Percentiles rank a stretch among this genome's conserved stretches.
Evolutionary conservation across 2,329 filamentous ascomycete genomes (phyloP).

Genomic region (Colletotrichum tamarilloi): DNA sequence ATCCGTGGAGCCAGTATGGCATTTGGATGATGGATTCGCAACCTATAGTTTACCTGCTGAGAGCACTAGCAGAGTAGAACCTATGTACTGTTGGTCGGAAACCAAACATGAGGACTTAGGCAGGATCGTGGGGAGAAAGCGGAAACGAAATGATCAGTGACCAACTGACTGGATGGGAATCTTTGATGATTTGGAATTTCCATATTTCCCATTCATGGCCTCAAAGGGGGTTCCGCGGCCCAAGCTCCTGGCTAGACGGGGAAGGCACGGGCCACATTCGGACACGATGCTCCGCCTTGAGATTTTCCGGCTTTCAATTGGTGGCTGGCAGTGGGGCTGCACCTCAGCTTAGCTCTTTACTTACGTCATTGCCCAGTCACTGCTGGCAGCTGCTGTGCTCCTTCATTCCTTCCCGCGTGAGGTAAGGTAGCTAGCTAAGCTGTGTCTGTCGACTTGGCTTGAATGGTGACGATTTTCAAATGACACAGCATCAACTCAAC

Average conservation of each 20-base stretch:
- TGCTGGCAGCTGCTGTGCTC: background rate
- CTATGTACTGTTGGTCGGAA: too few species aligned
- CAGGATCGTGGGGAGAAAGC: background rate
- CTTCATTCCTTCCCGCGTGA: background rate
- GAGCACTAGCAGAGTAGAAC: too few species aligned
- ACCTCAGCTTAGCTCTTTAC: background rate
- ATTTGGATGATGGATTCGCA: background rate
- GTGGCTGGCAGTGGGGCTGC: background rate
- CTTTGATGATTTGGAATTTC: background rate
- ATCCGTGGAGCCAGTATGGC: background rate
- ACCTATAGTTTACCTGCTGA: background rate
- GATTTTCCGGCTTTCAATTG: background rate
- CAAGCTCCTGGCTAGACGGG: background rate
- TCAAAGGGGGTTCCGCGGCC: background rate
- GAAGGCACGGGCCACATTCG: background rate
- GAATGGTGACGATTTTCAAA: slow-evolving; percentile 6
- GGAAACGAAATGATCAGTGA: too few species aligned
- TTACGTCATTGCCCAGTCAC: slow-evolving; percentile 27
- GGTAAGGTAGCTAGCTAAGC: too few species aligned
- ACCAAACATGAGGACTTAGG: too few species aligned
- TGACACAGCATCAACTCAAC: background rate
- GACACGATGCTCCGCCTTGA: background rate
- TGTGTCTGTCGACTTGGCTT: background rate
- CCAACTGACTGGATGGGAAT: background rate
- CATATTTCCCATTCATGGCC: background rate